Evolutionary conservation across 2,329 filamentous ascomycete genomes (phyloP).

Genomic region (Furcasterigmium furcatum): DNA sequence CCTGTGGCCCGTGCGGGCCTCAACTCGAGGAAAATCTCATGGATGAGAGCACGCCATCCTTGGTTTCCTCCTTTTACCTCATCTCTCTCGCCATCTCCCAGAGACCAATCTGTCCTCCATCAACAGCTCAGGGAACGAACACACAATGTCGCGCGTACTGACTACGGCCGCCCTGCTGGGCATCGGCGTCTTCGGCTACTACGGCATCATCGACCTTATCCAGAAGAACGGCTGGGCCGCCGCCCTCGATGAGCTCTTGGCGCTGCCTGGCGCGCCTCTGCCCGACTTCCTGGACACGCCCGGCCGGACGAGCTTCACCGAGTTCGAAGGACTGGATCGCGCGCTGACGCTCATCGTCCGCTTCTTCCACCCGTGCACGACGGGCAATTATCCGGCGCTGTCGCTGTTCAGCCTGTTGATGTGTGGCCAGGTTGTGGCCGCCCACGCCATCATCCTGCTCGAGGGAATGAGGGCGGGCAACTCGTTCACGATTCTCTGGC

Average conservation of each 20-base stretch:
- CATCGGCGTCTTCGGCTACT: background rate
- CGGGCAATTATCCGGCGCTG: conserved; percentile 9
- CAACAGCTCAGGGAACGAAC: background rate
- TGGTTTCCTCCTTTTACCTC: background rate
- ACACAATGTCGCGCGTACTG: background rate
- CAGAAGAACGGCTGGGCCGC: background rate
- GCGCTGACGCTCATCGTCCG: conserved; percentile 12
- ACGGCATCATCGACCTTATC: background rate
- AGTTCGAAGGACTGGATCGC: conserved; percentile 12
- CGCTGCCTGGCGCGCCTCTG: background rate
- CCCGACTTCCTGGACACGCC: background rate
- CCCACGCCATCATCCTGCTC: conserved; percentile 14
- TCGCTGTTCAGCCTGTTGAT: conserved; percentile 15
- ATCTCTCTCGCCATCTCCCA: background rate
- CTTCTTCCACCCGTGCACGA: conserved; percentile 13
- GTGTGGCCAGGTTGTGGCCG: conserved; percentile 15
- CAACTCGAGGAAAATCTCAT: background rate
- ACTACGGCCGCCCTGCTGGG: background rate
- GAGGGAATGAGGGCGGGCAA: conserved; percentile 16
- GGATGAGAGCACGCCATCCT: background rate
- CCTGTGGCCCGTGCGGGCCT: background rate
- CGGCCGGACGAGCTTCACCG: conserved; percentile 11
- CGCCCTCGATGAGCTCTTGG: background rate
- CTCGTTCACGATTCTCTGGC: conserved; percentile 12
- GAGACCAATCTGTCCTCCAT: background rate